Percentiles rank a stretch among this genome's conserved stretches.
phyloP scores from a whole-genome alignment of 2,329 filamentous ascomycete genomes.

The Helotiales sp. region DNA sequence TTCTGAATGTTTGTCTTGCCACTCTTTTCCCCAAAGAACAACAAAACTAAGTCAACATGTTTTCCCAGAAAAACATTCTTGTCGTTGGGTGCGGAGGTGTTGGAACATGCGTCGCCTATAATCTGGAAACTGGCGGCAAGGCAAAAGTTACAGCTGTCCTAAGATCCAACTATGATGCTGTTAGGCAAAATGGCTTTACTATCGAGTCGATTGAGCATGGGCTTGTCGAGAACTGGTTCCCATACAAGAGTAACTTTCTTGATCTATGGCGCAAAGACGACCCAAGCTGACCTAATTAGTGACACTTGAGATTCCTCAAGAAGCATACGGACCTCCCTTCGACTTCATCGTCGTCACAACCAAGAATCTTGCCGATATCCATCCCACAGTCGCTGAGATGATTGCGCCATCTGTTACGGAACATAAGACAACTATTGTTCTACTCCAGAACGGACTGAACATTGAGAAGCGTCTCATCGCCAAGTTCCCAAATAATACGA shows the following conservation, averaged over 20 bases:
- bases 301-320: constrained; percentile 10
- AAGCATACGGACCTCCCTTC: constrained; percentile 13
- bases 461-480: constrained; percentile 29
- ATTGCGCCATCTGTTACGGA: constrained; percentile 28
- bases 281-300: neutral
- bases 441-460: constrained; percentile 32
- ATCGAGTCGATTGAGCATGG: constrained; percentile 30
- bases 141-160: constrained; percentile 27
- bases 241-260: constrained; percentile 18
- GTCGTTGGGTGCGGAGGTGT: constrained; percentile 29
- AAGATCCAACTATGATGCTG: constrained; percentile 28
- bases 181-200: constrained; percentile 25
- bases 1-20: too few species aligned
- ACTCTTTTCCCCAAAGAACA: too few species aligned
- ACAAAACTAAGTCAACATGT: constrained; percentile 9
- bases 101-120: constrained; percentile 30
- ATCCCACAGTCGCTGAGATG: constrained; percentile 37
- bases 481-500: constrained; percentile 25
- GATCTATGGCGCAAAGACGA: neutral
- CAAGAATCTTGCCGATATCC: constrained; percentile 30
- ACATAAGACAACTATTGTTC: constrained; percentile 24
- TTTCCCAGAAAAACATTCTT: constrained; percentile 23
- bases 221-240: constrained; percentile 24
- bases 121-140: constrained; percentile 25
- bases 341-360: constrained; percentile 30